Conservation (phyloP, 2,329 filamentous ascomycete genomes). For the Penicillium sp. region DNA sequence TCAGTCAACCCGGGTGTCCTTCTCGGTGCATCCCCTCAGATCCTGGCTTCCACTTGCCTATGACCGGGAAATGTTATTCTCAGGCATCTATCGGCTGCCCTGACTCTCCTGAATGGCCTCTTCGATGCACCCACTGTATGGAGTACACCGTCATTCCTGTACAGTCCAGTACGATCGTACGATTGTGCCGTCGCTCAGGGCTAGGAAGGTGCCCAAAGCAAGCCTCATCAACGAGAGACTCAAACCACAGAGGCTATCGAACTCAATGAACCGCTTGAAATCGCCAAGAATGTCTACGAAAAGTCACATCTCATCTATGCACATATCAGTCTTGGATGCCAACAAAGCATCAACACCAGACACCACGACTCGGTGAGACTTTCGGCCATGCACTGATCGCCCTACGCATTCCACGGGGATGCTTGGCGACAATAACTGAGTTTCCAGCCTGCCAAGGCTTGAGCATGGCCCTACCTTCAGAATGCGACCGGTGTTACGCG, state of each 20-base stretch:
- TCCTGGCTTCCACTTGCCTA: neutral
- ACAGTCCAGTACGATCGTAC: neutral
- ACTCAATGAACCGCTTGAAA: neutral
- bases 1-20: neutral
- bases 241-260: neutral
- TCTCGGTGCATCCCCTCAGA: neutral
- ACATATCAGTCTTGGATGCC: neutral
- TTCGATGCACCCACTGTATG: neutral
- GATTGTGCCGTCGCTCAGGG: neutral
- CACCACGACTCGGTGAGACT: neutral
- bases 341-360: neutral
- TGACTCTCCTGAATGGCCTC: neutral
- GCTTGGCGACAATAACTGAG: conserved; percentile 17
- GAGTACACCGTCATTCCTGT: neutral
- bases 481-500: conserved; percentile 19
- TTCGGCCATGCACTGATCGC: neutral
- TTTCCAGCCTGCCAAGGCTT: conserved; percentile 20
- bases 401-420: conserved; percentile 11
- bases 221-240: neutral
- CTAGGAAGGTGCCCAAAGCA: neutral
- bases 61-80: neutral
- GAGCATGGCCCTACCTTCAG: conserved; percentile 13
- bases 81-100: neutral
- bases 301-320: neutral
- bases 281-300: neutral